Base-by-base conservation (phyloP, 2,329 filamentous ascomycete genomes). In the Ceratocystis albifundus region DNA sequence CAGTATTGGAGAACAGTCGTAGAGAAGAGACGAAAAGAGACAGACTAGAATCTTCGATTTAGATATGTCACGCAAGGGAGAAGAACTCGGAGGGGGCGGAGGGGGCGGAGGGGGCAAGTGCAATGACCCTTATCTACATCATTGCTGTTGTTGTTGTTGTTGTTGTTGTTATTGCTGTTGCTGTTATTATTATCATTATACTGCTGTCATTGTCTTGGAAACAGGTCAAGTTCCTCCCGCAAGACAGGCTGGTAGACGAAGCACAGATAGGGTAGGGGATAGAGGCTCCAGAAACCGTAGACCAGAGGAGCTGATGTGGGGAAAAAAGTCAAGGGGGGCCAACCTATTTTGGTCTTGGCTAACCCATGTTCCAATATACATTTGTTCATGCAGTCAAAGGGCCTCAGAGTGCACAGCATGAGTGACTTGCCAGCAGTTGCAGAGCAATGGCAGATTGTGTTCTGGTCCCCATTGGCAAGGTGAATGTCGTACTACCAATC, bases 351-450 rank as follows among this genome's bases (percentile, higher is more conserved):
- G 36, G 12, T 41, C 36, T 41, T 41, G 36, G 36, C 36, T 41
- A 41, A 41, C 36, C 36, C 36, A 41, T 41, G 36, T 41, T 12
- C 36, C 36, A 41, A 41, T 41, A 15, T 41, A 41, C 36, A 41
- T 41, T 41, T 41, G 36, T 41, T 41, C 36, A 41, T 41, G 36
- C 36, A 41, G 10, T 41, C 36, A 41, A 41, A 59, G 32, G 55
- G 55, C 55, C 55, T 59, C 55, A 59, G 28, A 59, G 55, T 36
- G 55, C 55, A 59, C 28, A 59, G 55, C 28, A 59, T 59, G 55
- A 59, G 25, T 8, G 55, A 59, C 55, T 4, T 59, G 50, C 50
- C 15, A n/a, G 46, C 17, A 48, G 46, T 41, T 41, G 36, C 12
- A 41, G 36, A 12, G 36, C 36, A 41, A 41, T 41, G 36, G 36